Conservation (phyloP, 1,139 yeast species). For the Debaryomyces psychrophilus region DNA sequence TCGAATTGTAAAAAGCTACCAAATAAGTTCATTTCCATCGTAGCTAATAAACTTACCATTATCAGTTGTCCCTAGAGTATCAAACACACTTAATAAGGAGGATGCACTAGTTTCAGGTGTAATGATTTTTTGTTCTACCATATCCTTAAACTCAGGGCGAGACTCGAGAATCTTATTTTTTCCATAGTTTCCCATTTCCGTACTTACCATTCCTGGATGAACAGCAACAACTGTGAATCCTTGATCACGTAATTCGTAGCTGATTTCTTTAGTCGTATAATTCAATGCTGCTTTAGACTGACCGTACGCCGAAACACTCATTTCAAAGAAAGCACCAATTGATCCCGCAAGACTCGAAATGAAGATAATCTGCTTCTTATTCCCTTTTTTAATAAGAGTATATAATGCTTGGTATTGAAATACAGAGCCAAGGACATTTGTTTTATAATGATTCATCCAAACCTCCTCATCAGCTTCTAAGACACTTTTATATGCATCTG, state of each 20-base stretch:
- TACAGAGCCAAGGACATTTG: conserved; percentile 20
- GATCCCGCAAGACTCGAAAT: conserved; percentile 30
- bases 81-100: conserved; percentile 10
- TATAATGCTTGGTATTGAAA: conserved; percentile 28
- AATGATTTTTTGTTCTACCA: neutral
- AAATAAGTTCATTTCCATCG: conserved; percentile 16
- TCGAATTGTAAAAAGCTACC: conserved; percentile 1
- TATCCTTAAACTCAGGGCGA: neutral
- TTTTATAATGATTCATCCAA: conserved; percentile 4
- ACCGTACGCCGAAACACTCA: conserved; percentile 26
- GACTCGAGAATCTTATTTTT: neutral
- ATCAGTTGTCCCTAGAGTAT: conserved; percentile 9
- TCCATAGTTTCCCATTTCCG: conserved; percentile 24
- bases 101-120: conserved; percentile 15
- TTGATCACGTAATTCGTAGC: conserved; percentile 24
- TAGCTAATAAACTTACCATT: conserved; percentile 16
- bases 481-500: conserved; percentile 7
- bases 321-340: conserved; percentile 15
- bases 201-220: conserved; percentile 37
- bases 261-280: conserved; percentile 22
- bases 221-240: conserved; percentile 28
- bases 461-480: conserved; percentile 5
- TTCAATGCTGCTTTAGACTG: conserved; percentile 36
- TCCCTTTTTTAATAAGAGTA: conserved; percentile 25
- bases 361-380: conserved; percentile 27